Base-by-base conservation (phyloP, 1,139 yeast genomes). In the Kurtzmaniella natalensis region DNA sequence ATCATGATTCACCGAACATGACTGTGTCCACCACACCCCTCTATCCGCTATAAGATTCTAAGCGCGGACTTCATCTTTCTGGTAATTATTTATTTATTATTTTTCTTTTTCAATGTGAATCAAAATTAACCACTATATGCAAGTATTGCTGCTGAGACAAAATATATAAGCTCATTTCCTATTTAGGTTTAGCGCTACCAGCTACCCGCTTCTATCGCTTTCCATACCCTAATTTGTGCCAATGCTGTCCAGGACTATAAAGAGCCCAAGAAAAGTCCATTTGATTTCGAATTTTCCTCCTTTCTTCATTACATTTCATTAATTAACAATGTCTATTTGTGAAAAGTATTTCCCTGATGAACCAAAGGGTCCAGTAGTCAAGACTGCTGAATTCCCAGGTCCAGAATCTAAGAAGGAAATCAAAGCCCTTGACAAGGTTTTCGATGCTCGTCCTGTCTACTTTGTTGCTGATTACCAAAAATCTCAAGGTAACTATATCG, bases 401-500 rank as follows among this genome's bases (percentile, higher is more conserved):
- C 85, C 88, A 16, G 61, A 66, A 46, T 67, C 79, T 38, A 53
- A 64, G 47, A 69, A 59, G 25, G 65, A 56, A 17, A 58, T 76
- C 42, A 60, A 62, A 35, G 51, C 72, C 18, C 70, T 83, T 41
- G 69, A 68, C 45, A 55, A 70, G 42, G 76, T 76, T 10, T 79
- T 76, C 45, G 89, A 82, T 48, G 59, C 78, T 39, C 67, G 82
- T 51, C 78, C 86, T 31, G 78, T 78, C 28, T 78, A 81, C 61
- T 80, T 80, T 53, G 61, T 79, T 37, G 81, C 76, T 35, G 89
- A 82, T 57, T 82, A 81, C 59, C 68, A 67, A 43, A 78, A 78
- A 51, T 79, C 88, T 1, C 41, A 54, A 19, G 92, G 92, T 45
- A 82, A 82, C 69, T 82, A 81, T 59, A 67, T 82, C 37, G 76